Percentiles rank a stretch among this genome's conserved stretches.
Conservation (phyloP, 345 rosid genomes). For the Alliaria petiolata region DNA sequence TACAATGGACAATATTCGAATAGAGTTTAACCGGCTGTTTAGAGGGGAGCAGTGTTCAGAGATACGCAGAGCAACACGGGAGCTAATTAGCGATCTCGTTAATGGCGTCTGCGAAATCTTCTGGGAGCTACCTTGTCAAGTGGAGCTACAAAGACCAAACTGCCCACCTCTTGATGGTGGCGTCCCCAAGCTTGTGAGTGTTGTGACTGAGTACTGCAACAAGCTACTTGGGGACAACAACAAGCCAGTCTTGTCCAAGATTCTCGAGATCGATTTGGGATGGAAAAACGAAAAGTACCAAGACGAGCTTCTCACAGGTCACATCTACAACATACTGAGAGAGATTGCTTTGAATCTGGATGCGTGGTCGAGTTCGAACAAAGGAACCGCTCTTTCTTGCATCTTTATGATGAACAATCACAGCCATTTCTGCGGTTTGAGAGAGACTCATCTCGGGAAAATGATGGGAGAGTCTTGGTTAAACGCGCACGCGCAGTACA, state of each 20-base stretch:
- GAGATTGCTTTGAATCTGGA: slow-evolving; percentile 68
- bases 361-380: slow-evolving; percentile 58
- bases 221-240: slow-evolving; percentile 46
- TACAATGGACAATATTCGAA: slow-evolving; percentile 50
- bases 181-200: slow-evolving; percentile 60
- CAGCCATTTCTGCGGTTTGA: slow-evolving; percentile 50
- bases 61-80: slow-evolving; percentile 53
- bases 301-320: slow-evolving; percentile 44
- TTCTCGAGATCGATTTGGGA: slow-evolving; percentile 49
- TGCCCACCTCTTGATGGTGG: slow-evolving; percentile 52
- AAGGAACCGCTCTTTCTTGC: slow-evolving; percentile 44
- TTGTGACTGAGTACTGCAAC: slow-evolving; percentile 69
- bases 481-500: slow-evolving; percentile 58
- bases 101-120: slow-evolving; percentile 60
- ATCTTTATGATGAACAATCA: slow-evolving; percentile 93
- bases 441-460: slow-evolving; percentile 57
- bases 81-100: slow-evolving; percentile 55
- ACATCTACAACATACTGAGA: slow-evolving; percentile 48
- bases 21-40: slow-evolving; percentile 63
- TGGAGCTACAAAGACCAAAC: slow-evolving; percentile 54
- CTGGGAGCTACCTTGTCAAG: slow-evolving; percentile 66
- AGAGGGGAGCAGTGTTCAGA: slow-evolving; percentile 46
- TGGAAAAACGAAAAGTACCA: slow-evolving; percentile 62
- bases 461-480: slow-evolving; percentile 86
- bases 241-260: slow-evolving; percentile 51